Conservation (phyloP, 371 early-diverging fungal species). For the Choanephora cucurbitarum region DNA sequence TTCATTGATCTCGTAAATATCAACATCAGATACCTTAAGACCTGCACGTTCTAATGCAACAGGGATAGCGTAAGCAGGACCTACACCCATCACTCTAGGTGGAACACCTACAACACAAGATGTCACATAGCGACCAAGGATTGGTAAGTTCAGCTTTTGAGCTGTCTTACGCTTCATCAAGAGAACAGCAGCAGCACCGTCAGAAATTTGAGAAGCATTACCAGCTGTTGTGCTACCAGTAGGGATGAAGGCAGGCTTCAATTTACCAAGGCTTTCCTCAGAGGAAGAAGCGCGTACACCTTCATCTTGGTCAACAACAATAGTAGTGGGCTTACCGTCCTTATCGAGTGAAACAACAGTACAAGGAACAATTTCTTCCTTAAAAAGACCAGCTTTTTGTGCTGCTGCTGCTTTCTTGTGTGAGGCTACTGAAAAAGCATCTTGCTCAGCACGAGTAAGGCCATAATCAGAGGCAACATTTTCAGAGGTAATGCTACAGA, state of each 20-base stretch:
- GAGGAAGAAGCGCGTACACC: conserved; percentile 90
- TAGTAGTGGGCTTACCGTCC: conserved; percentile 68
- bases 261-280: conserved; percentile 79
- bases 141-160: conserved; percentile 82
- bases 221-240: conserved; percentile 95
- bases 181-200: conserved; percentile 97
- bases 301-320: conserved; percentile 83
- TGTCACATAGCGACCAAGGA: conserved; percentile 88
- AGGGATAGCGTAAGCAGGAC: conserved; percentile 96
- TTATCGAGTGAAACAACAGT: conserved; percentile 74
- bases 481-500: conserved; percentile 85
- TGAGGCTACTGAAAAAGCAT: conserved; percentile 83
- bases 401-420: conserved; percentile 84
- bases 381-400: conserved; percentile 89
- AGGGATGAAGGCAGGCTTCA: conserved; percentile 90
- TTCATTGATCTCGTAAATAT: conserved; percentile 91
- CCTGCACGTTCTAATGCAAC: conserved; percentile 85
- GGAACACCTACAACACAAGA: conserved; percentile 94
- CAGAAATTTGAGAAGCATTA: conserved; percentile 98
- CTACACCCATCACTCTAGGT: conserved; percentile 94
- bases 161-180: conserved; percentile 95
- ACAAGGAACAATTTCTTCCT: conserved; percentile 93
- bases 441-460: conserved; percentile 85
- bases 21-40: conserved; percentile 77
- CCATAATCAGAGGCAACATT: conserved; percentile 91